Evolutionary conservation across 1,284 basidiomycete species (phyloP).

Genomic region (Testicularia cyperi): DNA sequence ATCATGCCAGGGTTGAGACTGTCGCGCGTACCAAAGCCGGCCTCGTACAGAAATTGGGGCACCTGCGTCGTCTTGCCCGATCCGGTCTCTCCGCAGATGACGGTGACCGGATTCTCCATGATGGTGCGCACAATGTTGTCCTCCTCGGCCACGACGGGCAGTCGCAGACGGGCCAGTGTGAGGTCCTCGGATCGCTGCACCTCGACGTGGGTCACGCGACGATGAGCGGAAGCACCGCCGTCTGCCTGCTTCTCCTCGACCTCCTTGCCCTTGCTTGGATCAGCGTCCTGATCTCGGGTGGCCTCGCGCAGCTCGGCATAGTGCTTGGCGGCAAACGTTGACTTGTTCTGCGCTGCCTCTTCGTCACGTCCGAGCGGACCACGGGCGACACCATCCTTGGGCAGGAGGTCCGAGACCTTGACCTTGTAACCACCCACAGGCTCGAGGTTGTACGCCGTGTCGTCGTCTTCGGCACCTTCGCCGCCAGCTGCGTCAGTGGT

Average conservation of each 20-base stretch:
- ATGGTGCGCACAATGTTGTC: conserved; percentile 91
- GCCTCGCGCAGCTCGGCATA: conserved; percentile 32
- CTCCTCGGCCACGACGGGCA: conserved; percentile 92
- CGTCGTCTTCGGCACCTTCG: conserved; percentile 19
- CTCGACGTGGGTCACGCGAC: conserved; percentile 64
- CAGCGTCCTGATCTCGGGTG: neutral
- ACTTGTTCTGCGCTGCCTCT: conserved; percentile 14
- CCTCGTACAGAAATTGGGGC: conserved; percentile 88
- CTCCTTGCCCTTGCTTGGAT: too few relatives aligned
- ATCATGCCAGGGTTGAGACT: conserved; percentile 97
- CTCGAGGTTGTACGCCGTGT: conserved; percentile 40
- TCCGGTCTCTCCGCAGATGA: conserved; percentile 83
- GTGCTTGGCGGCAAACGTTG: conserved; percentile 46
- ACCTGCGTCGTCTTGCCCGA: conserved; percentile 98
- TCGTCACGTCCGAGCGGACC: conserved; percentile 55
- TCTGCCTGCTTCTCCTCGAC: conserved; percentile 5
- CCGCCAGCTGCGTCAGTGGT: conserved; percentile 4
- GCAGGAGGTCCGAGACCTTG: conserved; percentile 51
- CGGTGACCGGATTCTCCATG: conserved; percentile 75
- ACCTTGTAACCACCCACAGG: conserved; percentile 50
- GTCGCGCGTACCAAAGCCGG: conserved; percentile 82
- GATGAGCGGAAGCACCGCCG: neutral
- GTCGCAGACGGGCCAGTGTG: conserved; percentile 73
- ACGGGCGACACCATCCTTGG: conserved; percentile 52
- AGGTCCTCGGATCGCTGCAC: conserved; percentile 74